Percentiles rank a stretch among this genome's conserved stretches.
These are phyloP conservation scores for Didymella pomorum DNA, from an alignment of 2,329 filamentous ascomycete species.

Conservation along the genomic window DNA sequence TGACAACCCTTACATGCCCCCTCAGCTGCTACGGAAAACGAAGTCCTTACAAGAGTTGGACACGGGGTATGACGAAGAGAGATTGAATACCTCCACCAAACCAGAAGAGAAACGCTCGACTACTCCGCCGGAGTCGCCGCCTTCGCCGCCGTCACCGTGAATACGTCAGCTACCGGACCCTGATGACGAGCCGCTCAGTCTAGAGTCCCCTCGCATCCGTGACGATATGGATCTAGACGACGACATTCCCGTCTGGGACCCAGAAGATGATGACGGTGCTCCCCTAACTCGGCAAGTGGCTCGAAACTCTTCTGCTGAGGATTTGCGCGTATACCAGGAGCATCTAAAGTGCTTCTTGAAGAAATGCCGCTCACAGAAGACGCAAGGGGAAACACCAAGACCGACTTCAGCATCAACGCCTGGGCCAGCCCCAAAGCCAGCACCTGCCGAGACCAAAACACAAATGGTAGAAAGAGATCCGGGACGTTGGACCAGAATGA, in stretches of 20 bases:
- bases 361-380: not conserved
- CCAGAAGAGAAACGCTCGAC: not conserved
- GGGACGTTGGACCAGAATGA: too few species aligned
- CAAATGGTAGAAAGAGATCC: too few species aligned
- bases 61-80: too few species aligned
- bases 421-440: too few species aligned
- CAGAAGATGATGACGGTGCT: not conserved
- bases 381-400: not conserved
- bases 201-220: not conserved
- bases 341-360: not conserved
- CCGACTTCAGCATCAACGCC: not conserved
- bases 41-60: too few species aligned
- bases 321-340: not conserved
- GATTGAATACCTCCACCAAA: not conserved
- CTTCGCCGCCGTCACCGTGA: not conserved
- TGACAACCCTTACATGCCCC: not conserved
- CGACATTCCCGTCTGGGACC: not conserved
- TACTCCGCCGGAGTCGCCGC: not conserved
- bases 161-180: not conserved
- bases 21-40: too few species aligned
- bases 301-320: not conserved
- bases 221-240: slow-evolving; percentile 5
- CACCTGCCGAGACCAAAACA: too few species aligned
- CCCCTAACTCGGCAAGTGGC: too few species aligned
- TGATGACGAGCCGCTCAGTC: not conserved